Conservation (phyloP, 495 filamentous ascomycete species). For the Immersiella caudata region DNA sequence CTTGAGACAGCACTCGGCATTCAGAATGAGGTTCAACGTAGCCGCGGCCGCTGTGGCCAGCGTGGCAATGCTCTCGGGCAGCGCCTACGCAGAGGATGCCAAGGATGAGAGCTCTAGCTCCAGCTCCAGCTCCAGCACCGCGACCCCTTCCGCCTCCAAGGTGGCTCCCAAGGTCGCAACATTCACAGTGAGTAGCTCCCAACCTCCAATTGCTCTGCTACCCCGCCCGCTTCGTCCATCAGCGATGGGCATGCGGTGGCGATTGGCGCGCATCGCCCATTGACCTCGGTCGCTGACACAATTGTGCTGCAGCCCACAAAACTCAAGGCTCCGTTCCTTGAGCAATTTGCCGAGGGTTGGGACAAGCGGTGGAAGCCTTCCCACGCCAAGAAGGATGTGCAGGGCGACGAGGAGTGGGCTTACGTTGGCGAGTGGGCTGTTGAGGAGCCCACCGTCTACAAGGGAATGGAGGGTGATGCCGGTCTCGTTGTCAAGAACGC, state of each 20-base stretch:
- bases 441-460: conserved; percentile 89
- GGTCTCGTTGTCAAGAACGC: conserved; percentile 96
- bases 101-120: conserved; percentile 46
- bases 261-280: background rate
- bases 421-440: conserved; percentile 97
- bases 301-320: conserved; percentile 68
- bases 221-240: background rate
- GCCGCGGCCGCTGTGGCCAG: conserved; percentile 65
- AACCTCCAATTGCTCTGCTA: conserved; percentile 18
- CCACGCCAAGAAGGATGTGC: conserved; percentile 93
- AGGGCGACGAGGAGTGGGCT: conserved; percentile 92
- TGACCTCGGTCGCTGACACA: conserved; percentile 33
- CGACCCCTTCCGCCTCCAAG: conserved; percentile 58
- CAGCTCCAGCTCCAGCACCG: conserved; percentile 33
- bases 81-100: conserved; percentile 70
- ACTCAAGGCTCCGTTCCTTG: conserved; percentile 91
- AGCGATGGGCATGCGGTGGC: background rate
- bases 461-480: conserved; percentile 95
- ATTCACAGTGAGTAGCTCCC: conserved; percentile 72
- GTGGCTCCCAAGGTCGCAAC: conserved; percentile 67
- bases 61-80: conserved; percentile 68
- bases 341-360: conserved; percentile 98
- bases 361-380: conserved; percentile 88
- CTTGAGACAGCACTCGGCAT: conserved; percentile 27
- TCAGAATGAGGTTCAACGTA: conserved; percentile 75